A percentile compares a stretch with the other conserved stretches of the same genome.
Conservation (phyloP, 1,284 basidiomycete genomes). For the Apiotrichum gracile region DNA sequence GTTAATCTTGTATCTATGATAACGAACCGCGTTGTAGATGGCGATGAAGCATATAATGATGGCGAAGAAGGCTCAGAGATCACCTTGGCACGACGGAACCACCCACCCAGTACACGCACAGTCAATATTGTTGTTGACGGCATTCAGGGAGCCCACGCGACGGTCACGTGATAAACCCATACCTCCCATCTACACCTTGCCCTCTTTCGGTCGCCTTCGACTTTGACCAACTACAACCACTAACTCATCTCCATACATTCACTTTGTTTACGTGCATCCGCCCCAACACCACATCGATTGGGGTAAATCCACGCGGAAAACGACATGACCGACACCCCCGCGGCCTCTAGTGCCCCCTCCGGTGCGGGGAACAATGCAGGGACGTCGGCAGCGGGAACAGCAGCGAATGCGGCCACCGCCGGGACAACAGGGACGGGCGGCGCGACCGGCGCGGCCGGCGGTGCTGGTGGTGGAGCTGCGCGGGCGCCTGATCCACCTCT, state of each 20-base stretch:
- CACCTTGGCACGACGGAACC: neutral
- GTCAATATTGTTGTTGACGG: too few relatives aligned
- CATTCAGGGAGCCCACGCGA: too few relatives aligned
- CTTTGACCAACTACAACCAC: neutral
- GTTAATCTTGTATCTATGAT: too few relatives aligned
- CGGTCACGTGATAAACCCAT: too few relatives aligned
- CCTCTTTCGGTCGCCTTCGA: neutral
- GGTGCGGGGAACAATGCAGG: neutral
- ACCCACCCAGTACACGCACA: too few relatives aligned
- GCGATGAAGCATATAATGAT: neutral
- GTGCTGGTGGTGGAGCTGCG: slow-evolving; percentile 15
- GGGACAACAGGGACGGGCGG: neutral
- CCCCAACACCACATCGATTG: neutral
- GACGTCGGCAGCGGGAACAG: neutral
- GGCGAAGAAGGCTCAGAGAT: neutral
- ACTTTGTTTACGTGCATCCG: neutral
- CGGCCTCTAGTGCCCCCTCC: neutral
- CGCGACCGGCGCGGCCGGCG: neutral
- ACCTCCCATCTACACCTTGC: too few relatives aligned
- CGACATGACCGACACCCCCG: slow-evolving; percentile 30
- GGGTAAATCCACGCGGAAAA: neutral
- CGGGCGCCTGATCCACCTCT: slow-evolving; percentile 27
- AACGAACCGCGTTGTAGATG: neutral
- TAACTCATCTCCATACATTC: neutral
- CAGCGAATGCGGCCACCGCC: neutral